Percentiles rank a stretch among this genome's conserved stretches.
Evolutionary conservation across 164 flowering plant genomes (phyloP).

Genomic region (Nymphaea thermarum): DNA sequence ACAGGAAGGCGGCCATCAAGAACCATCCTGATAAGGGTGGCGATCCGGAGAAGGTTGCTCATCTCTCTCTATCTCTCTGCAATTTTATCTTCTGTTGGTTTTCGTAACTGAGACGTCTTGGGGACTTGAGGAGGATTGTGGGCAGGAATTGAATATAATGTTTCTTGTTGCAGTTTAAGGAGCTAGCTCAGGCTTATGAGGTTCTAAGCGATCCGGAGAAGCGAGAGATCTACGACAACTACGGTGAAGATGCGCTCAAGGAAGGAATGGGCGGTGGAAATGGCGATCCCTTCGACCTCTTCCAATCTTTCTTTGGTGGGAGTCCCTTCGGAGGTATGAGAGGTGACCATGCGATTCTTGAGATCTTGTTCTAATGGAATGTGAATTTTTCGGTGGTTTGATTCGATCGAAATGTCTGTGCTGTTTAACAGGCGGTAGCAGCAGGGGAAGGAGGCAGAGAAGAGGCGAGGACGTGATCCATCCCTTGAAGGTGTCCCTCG

Average conservation of each 20-base stretch:
- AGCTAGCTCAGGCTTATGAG: constrained; percentile 87
- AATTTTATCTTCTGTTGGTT: too few species aligned
- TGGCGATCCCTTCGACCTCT: constrained; percentile 76
- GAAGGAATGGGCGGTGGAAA: constrained; percentile 83
- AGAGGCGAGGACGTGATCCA: constrained; percentile 62
- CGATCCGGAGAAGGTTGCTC: constrained; percentile 92
- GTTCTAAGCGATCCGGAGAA: constrained; percentile 83
- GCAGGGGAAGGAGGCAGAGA: constrained; percentile 52
- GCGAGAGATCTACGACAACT: constrained; percentile 77
- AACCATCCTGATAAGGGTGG: constrained; percentile 98
- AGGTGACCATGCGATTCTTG: constrained; percentile 1
- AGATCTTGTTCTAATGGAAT: neutral
- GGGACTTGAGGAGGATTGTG: too few species aligned
- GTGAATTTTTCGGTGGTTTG: neutral
- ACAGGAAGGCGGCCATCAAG: constrained; percentile 84
- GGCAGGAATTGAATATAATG: too few species aligned
- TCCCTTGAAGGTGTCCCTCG: constrained; percentile 53
- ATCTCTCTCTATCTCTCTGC: too few species aligned
- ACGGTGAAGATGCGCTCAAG: constrained; percentile 92
- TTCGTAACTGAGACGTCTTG: too few species aligned
- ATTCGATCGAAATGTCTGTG: neutral
- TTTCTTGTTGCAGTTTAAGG: constrained; percentile 52
- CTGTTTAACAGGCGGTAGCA: constrained; percentile 33
- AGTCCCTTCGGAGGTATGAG: constrained; percentile 13
- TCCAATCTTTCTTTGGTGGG: constrained; percentile 77